Percentiles rank a stretch among this genome's conserved stretches.
Conservation (phyloP, 345 rosid genomes). For the Kandelia obovata region DNA sequence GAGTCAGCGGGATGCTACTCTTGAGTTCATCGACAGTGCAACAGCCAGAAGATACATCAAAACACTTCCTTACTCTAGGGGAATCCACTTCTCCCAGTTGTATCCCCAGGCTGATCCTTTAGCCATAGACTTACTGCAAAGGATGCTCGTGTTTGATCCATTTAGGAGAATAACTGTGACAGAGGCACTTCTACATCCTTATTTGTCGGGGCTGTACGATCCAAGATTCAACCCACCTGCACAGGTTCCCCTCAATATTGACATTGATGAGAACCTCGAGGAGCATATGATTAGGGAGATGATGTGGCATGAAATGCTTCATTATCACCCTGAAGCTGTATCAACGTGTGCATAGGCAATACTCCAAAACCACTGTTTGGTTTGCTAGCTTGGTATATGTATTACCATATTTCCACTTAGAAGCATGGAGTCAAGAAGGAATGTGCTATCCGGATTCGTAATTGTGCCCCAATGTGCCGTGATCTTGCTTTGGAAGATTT, state of each 20-base stretch:
- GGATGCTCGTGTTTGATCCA: constrained; percentile 34
- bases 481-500: constrained; percentile 16
- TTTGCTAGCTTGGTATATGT: neutral
- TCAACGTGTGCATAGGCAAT: neutral
- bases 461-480: constrained; percentile 1
- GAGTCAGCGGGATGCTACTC: constrained; percentile 24
- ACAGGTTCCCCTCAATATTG: constrained; percentile 20
- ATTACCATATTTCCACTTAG: neutral
- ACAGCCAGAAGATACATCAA: constrained; percentile 27
- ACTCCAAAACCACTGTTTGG: neutral
- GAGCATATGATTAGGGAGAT: constrained; percentile 27
- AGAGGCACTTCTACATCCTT: constrained; percentile 33
- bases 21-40: constrained; percentile 27
- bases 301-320: constrained; percentile 33
- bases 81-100: constrained; percentile 19
- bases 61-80: constrained; percentile 24
- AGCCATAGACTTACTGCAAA: constrained; percentile 31
- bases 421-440: constrained; percentile 6
- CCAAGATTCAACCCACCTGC: constrained; percentile 20
- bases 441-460: constrained; percentile 4
- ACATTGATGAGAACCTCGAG: constrained; percentile 26
- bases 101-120: constrained; percentile 31
- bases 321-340: constrained; percentile 26
- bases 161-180: constrained; percentile 29
- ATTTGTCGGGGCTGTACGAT: constrained; percentile 29